A percentile compares a stretch with the other conserved stretches of the same genome.
Conservation (phyloP, 495 filamentous ascomycete species). For the Penicillium salamii region DNA sequence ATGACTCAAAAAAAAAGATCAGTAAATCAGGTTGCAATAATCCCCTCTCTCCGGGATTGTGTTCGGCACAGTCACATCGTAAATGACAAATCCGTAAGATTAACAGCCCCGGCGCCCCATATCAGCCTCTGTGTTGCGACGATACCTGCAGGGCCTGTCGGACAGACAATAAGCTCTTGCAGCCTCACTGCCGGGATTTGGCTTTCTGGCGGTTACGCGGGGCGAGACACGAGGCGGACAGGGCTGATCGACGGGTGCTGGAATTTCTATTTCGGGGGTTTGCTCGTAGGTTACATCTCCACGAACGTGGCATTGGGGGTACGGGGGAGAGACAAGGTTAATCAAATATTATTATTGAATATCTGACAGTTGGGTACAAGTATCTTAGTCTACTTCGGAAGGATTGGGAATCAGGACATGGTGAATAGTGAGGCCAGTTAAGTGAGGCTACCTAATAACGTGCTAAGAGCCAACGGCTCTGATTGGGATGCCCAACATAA, state of each 20-base stretch:
- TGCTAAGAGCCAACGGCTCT: neutral
- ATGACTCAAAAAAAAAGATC: no score
- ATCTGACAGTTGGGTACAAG: no score
- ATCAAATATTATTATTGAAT: no score
- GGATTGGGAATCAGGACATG: neutral
- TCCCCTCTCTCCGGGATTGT: no score
- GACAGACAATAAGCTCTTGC: constrained; percentile 3
- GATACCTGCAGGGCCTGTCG: neutral
- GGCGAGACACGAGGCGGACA: constrained; percentile 7
- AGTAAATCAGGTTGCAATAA: neutral
- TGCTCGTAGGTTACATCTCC: neutral
- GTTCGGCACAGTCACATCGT: neutral
- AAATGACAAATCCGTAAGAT: neutral
- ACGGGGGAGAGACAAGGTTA: neutral
- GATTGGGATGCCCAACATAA: neutral
- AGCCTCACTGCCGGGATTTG: neutral
- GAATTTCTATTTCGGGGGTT: constrained; percentile 5
- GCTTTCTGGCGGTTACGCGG: neutral
- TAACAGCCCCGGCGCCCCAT: neutral
- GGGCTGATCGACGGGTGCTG: constrained; percentile 5
- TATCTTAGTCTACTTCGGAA: no score
- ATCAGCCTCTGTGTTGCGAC: constrained; percentile 1
- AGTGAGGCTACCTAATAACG: constrained; percentile 2
- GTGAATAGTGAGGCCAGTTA: constrained; percentile 1
- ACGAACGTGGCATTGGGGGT: constrained; percentile 4